Base-by-base conservation (phyloP, 2,329 filamentous ascomycete genomes). In the Leptographium flavum region DNA sequence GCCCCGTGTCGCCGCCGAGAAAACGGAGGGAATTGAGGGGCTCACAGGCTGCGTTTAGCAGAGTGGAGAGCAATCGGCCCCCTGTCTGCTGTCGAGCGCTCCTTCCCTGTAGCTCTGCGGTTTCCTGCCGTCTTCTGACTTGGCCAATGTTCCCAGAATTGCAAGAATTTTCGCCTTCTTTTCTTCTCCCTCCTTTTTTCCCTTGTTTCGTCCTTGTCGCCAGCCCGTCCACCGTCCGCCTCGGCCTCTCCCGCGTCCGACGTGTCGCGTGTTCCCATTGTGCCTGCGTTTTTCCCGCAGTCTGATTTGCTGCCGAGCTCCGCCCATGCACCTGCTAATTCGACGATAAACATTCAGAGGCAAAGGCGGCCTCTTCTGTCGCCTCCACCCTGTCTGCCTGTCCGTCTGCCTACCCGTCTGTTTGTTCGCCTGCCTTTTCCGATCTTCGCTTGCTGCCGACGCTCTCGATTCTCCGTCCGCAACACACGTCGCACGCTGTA, bases 281-380 rank as follows among this genome's bases (percentile, higher is more conserved):
- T 42, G 19, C 28, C 21, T n/a, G 21, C 22, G 40, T 10, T 17
- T 3, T 17, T 35, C n/a, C n/a, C n/a, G n/a, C n/a, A n/a, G n/a
- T n/a, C 30, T 42, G 40, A 42, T 42, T 42, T 33, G 40, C 40
- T 42, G 30, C 21, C 28, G 21, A 22, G 40, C 40, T 42, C 30
- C 40, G 40, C 40, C 14, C 30, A 33, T 28, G 30, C 30, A 25
- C 30, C 21, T 25, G 17, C n/a, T 21, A 25, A 25, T 42, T 33
- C 25, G 17, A 41, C 39, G 27, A 41, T 41, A 41, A 32, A 41
- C 19, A 41, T 31, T n/a, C 27, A 33, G 30, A 42, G 40, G 28
- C 40, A 14, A 41, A 22, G 40, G 40, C 40, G 40, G 40, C 40
- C 40, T 42, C 40, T 33, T 9, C 10, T 23, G 28, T 40, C 22